A percentile compares a stretch with the other conserved stretches of the same genome.
These are phyloP conservation scores for Lachnellula arida DNA, from an alignment of 2,329 filamentous ascomycete genomes.

Conservation along the genomic window DNA sequence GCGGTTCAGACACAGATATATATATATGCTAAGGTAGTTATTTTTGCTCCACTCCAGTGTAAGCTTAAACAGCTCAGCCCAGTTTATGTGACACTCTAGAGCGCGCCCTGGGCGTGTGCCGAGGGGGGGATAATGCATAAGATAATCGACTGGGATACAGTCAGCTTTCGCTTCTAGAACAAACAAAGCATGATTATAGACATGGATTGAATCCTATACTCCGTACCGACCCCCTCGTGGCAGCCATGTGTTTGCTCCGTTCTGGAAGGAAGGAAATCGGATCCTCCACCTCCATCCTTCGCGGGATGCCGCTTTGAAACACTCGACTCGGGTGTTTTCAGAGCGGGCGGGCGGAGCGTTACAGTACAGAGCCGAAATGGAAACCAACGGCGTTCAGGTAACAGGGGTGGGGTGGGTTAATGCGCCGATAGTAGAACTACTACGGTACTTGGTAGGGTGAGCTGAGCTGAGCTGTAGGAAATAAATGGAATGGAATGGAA, in stretches of 20 bases:
- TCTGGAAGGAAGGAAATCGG: neutral
- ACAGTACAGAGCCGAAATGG: neutral
- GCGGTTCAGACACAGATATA: constrained; percentile 14
- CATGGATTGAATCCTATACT: neutral
- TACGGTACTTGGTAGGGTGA: neutral
- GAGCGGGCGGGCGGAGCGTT: neutral
- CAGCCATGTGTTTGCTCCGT: neutral
- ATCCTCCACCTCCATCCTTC: neutral
- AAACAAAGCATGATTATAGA: neutral
- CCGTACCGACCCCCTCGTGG: neutral
- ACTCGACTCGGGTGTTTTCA: neutral
- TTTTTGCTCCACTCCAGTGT: neutral
- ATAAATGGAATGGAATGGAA: too few relatives aligned
- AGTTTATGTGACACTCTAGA: neutral
- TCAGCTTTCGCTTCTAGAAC: neutral
- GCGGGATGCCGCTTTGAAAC: neutral
- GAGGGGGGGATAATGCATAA: neutral
- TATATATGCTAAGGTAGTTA: constrained; percentile 6
- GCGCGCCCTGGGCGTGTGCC: too few relatives aligned
- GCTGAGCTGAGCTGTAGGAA: neutral
- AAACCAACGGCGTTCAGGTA: neutral
- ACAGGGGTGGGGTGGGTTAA: neutral
- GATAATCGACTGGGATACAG: neutral
- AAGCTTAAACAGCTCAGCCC: neutral
- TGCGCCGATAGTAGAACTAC: neutral